Base-by-base conservation (phyloP, 768 basidiomycete species). In the Calocybe indica region DNA sequence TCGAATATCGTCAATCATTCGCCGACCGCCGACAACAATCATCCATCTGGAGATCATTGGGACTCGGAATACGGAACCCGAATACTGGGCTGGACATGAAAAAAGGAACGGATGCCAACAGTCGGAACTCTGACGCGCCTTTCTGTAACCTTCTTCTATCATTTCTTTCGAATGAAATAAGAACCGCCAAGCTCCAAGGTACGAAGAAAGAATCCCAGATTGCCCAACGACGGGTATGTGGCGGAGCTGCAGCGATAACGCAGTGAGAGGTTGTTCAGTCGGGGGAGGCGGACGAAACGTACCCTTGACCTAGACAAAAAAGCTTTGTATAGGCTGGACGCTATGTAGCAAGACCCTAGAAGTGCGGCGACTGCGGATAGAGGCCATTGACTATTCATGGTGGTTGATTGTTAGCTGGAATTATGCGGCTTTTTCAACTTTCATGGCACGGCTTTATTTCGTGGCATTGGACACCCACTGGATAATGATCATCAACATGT, bases 1-100 rank as follows among this genome's bases (percentile, higher is more conserved):
- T 15, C 76, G 68, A 12, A 83, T 55, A 37, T 82, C 80, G 5
- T 80, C 74, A 9, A 80, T 59, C 40, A 72, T 61, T 22, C 70
- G 50, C 0, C 63, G 58, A 1, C 75, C 71, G 13, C 65, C 65
- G 14, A 73, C 58, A 6, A 81, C 57, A 22, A 78, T 65, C 6
- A 67, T 45, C 78, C 78, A 79, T 49, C 61, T 58, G 40, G 72
- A 63, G 22, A 71, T 55, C 46, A 62, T 59, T 1, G 76, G 63
- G 3, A 79, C 63, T 53, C 67, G 72, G 60, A 76, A 80, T 0
- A 55, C 49, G 7, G 45, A 32, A 29, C 55, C 55, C 13, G 39
- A 45, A 35, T 61, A 57, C 52, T 50, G 30, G 13, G 11, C 15
- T 5, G 37, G 12, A 30, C 12, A 7, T 8, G 43, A 13, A 15